Evolutionary conservation across 2,329 filamentous ascomycete genomes (phyloP).

Genomic region (Penicillium fuscoglaucum): DNA sequence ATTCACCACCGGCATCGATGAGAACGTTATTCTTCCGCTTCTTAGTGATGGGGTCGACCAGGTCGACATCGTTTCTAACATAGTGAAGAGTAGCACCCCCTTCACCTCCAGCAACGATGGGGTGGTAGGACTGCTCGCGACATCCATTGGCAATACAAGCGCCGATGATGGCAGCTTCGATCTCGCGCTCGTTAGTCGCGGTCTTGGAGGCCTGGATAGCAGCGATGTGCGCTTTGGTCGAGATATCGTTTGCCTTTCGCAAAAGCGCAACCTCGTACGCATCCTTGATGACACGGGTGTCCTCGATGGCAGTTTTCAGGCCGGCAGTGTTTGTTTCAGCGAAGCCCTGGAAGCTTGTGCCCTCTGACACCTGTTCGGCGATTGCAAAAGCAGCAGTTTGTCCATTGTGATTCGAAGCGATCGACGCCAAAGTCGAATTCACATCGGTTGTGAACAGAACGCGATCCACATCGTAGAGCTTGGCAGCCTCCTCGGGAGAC

Average conservation of each 20-base stretch:
- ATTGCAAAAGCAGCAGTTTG: constrained; percentile 70
- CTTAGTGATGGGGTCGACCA: constrained; percentile 53
- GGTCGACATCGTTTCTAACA: constrained; percentile 70
- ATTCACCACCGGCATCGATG: constrained; percentile 86
- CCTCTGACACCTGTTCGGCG: constrained; percentile 70
- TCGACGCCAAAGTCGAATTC: constrained; percentile 66
- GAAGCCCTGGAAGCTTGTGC: constrained; percentile 70
- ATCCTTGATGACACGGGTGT: constrained; percentile 78
- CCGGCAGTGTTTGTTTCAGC: constrained; percentile 60
- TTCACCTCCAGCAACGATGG: constrained; percentile 82
- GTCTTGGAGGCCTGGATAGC: constrained; percentile 65
- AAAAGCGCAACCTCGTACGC: constrained; percentile 83
- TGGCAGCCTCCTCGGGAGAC: constrained; percentile 70
- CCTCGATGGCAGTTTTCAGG: constrained; percentile 73
- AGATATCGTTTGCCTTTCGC: constrained; percentile 76
- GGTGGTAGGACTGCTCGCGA: constrained; percentile 76
- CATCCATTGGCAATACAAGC: constrained; percentile 72
- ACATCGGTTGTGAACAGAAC: constrained; percentile 72
- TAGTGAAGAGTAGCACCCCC: constrained; percentile 90
- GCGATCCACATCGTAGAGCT: constrained; percentile 77
- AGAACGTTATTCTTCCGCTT: constrained; percentile 67
- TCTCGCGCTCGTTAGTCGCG: constrained; percentile 75
- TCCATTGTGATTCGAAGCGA: constrained; percentile 37
- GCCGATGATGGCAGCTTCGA: constrained; percentile 75
- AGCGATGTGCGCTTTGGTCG: constrained; percentile 71